A percentile compares a stretch with the other conserved stretches of the same genome.
phyloP scores from a whole-genome alignment of 139 green algal species.

The Ettlia oleoabundans region DNA sequence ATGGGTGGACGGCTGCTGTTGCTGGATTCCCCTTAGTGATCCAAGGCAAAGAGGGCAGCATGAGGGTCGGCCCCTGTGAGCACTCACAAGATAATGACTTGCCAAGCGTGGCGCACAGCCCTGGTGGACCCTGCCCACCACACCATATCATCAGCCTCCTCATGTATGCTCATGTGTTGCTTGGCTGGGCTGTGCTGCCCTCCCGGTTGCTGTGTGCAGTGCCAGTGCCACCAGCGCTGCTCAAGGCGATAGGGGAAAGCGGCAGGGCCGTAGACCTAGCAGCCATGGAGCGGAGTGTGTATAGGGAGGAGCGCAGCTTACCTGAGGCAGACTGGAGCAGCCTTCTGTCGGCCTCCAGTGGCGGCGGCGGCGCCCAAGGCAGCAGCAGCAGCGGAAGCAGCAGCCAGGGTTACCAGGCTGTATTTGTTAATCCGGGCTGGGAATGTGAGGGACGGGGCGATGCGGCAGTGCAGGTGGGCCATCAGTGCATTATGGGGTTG shows the following conservation, averaged over 20 bases:
- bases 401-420: slow-evolving; percentile 37
- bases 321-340: background rate
- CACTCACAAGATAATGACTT: too few relatives aligned
- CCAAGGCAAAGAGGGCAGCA: too few relatives aligned
- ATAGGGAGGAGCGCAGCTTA: background rate
- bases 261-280: slow-evolving; percentile 6
- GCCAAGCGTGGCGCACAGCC: too few relatives aligned
- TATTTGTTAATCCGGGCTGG: slow-evolving; percentile 78
- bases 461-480: slow-evolving; percentile 18
- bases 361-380: too few relatives aligned
- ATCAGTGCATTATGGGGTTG: too few relatives aligned
- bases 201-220: background rate
- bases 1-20: too few relatives aligned
- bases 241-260: slow-evolving; percentile 17
- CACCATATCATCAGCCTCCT: too few relatives aligned
- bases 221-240: slow-evolving; percentile 19
- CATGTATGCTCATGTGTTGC: background rate
- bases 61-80: too few relatives aligned
- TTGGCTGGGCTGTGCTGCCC: background rate
- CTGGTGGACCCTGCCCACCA: too few relatives aligned
- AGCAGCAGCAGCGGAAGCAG: background rate
- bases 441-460: slow-evolving; percentile 43
- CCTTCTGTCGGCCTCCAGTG: background rate
- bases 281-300: slow-evolving; percentile 1
- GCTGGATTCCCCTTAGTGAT: too few relatives aligned